Evolutionary conservation across 371 early-diverging fungal genomes (phyloP).

Genomic region (Lichtheimia ornata): DNA sequence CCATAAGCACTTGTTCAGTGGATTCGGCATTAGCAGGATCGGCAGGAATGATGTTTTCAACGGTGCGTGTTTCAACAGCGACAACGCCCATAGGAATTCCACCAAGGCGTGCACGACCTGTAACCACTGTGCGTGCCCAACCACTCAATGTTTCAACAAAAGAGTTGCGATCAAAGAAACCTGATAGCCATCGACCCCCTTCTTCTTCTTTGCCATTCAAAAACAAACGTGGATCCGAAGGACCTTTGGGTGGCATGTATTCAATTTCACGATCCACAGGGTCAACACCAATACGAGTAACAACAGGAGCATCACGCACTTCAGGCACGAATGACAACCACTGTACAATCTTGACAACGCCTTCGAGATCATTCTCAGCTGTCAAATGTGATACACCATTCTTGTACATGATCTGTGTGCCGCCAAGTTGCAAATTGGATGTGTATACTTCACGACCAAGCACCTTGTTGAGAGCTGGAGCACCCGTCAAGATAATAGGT

Average conservation of each 20-base stretch:
- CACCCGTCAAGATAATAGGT: constrained; percentile 98
- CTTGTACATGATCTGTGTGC: constrained; percentile 98
- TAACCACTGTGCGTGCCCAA: constrained; percentile 71
- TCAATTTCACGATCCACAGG: constrained; percentile 75
- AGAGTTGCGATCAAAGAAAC: constrained; percentile 92
- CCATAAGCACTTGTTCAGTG: constrained; percentile 83
- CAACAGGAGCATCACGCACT: constrained; percentile 62
- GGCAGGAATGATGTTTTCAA: constrained; percentile 91
- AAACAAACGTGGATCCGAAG: constrained; percentile 91
- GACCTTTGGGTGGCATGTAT: constrained; percentile 79
- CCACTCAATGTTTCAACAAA: constrained; percentile 82
- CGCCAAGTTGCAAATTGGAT: constrained; percentile 97
- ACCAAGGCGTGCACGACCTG: constrained; percentile 94
- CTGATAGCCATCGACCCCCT: constrained; percentile 75
- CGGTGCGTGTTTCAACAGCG: constrained; percentile 92
- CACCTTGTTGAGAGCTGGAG: constrained; percentile 97
- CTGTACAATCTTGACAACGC: constrained; percentile 89
- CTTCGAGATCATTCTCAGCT: constrained; percentile 90
- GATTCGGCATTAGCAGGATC: constrained; percentile 93
- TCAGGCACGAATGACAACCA: constrained; percentile 95
- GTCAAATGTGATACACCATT: constrained; percentile 98
- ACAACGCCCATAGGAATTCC: constrained; percentile 98
- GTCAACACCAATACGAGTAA: constrained; percentile 58
- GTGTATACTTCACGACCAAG: constrained; percentile 98
- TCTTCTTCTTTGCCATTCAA: constrained; percentile 78